A percentile compares a stretch with the other conserved stretches of the same genome.
Conservation (phyloP, 345 rosid species). For the Isatis tinctoria region DNA sequence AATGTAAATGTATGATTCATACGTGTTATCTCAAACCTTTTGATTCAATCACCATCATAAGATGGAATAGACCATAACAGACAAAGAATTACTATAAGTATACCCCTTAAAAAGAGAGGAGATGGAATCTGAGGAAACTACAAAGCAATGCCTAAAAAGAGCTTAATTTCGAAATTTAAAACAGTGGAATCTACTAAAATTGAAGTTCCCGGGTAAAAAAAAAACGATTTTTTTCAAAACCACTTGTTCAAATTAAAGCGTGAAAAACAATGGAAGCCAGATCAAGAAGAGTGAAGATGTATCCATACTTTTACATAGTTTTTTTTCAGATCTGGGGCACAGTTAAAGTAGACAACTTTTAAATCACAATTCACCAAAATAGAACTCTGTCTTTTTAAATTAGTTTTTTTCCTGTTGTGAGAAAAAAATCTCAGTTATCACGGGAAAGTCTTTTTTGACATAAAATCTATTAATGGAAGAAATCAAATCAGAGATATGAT, state of each 20-base stretch:
- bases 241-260: constrained; percentile 20
- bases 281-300: constrained; percentile 11
- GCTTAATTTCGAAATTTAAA: not conserved
- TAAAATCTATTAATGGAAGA: constrained; percentile 14
- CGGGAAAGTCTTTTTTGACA: not conserved
- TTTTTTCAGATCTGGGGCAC: constrained; percentile 24
- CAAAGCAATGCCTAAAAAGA: constrained; percentile 3
- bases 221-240: not conserved
- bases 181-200: not conserved
- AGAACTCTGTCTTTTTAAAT: not conserved
- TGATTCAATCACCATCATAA: constrained; percentile 5
- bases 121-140: not conserved
- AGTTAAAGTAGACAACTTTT: constrained; percentile 18
- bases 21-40: not conserved
- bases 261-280: constrained; percentile 14
- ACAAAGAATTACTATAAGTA: not conserved
- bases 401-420: not conserved
- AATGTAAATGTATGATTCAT: not conserved
- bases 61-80: not conserved
- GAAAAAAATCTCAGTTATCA: not conserved
- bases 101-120: not conserved
- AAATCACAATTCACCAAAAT: constrained; percentile 11
- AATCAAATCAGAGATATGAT: constrained; percentile 10
- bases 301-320: not conserved
- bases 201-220: constrained; percentile 8